Base-by-base conservation (phyloP, 768 basidiomycete genomes). In the Mycena capillaripes region DNA sequence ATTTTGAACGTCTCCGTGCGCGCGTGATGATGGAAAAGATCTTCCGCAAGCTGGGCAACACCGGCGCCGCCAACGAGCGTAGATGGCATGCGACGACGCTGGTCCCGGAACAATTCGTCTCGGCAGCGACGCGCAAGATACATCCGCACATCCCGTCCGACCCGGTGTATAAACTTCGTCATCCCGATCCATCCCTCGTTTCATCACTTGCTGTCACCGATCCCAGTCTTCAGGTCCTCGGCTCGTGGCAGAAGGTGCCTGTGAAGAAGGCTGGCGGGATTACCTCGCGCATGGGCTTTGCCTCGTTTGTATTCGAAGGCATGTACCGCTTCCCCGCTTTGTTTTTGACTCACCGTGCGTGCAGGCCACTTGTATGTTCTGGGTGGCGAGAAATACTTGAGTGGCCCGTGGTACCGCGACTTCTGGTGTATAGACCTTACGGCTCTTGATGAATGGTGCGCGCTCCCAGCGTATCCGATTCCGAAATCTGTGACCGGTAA, bases 181-280 rank as follows among this genome's bases (percentile, higher is more conserved):
- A 83, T 69, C 82, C 80, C 3, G 80, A 81, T 34, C 79, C 81
- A 14, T 50, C n/a, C 6, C 57, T 78, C 14, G 77, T 73, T 4
- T 71, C 70, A 21, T 77, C 70, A 32, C 64, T 76, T 12, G 61
- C 65, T 12, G 65, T 82, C 14, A 79, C 70, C 32, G 57, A 73
- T 34, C 70, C 75, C 0, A 66, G 73, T 21, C 64, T 81, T 21
- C 84, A 86, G 62, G 74, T 84, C 4, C 77, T 76, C 8, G 84
- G 85, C 6, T 82, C 82, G 4, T 84, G 84, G 84, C 69, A 76
- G 69, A 83, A 84, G 76, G 69, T 84, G 12, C 71, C 72, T 48
- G 63, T 77, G 27, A 76, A 74, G 63, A 71, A 59, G 48, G 75
- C 69, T 2, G 44, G 65, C 9, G 76, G 73, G 44, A 69, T 62